These are phyloP conservation scores for Colletotrichum incanum DNA, from an alignment of 2,329 filamentous ascomycete species.

Conservation along the genomic window DNA sequence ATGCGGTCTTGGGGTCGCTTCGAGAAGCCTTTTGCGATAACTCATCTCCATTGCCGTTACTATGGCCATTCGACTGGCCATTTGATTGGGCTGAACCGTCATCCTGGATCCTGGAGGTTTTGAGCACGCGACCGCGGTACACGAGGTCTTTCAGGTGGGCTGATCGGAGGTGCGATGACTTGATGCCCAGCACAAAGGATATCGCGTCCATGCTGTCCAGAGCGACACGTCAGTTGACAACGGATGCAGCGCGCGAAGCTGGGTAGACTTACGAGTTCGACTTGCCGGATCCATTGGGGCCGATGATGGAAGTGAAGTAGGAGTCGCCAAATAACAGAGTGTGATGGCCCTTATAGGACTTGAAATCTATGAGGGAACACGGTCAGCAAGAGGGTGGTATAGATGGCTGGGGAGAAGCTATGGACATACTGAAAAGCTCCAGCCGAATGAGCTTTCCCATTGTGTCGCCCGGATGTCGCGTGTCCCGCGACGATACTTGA, in stretches of 20 bases:
- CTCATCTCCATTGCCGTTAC: conserved; percentile 72
- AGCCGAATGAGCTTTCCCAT: conserved; percentile 98
- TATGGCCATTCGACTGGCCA: conserved; percentile 74
- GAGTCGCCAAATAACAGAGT: conserved; percentile 95
- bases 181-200: conserved; percentile 98
- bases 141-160: conserved; percentile 94
- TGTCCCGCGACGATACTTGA: conserved; percentile 18
- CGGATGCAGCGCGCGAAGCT: conserved; percentile 5
- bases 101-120: conserved; percentile 92
- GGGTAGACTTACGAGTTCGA: conserved; percentile 85
- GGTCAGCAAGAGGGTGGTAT: conserved; percentile 24
- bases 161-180: conserved; percentile 97
- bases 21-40: conserved; percentile 76
- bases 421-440: conserved; percentile 87
- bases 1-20: conserved; percentile 92
- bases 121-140: conserved; percentile 94
- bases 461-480: conserved; percentile 54
- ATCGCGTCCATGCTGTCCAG: conserved; percentile 92
- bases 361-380: conserved; percentile 81
- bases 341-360: conserved; percentile 99
- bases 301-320: conserved; percentile 99
- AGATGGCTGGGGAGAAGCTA: conserved; percentile 9
- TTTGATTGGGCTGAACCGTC: conserved; percentile 83
- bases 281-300: conserved; percentile 99
- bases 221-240: conserved; percentile 45